Percentiles rank a stretch among this genome's conserved stretches.
Evolutionary conservation across 2,329 filamentous ascomycete species (phyloP).

Genomic region (Orbilia blumenaviensis): DNA sequence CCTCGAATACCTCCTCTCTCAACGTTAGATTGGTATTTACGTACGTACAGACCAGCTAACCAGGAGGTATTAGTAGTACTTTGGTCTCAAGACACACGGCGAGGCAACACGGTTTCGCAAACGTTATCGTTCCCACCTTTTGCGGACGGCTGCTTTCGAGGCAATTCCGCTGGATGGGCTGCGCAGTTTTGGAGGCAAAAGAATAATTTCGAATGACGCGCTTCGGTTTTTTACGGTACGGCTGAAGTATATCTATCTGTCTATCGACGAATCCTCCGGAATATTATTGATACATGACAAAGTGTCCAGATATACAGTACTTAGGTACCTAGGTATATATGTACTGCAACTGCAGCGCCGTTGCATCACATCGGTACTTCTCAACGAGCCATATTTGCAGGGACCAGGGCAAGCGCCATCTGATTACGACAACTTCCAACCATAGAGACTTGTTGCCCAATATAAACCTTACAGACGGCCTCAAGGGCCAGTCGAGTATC

Average conservation of each 20-base stretch:
- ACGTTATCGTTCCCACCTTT: conserved; percentile 19
- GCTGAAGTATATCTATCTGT: background rate
- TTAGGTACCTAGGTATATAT: too few relatives aligned
- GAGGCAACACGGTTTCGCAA: conserved; percentile 32
- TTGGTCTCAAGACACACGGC: too few relatives aligned
- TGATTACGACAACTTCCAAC: conserved; percentile 33
- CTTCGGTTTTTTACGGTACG: background rate
- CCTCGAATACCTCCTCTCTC: conserved; percentile 1
- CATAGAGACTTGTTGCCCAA: background rate
- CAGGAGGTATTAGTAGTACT: too few relatives aligned
- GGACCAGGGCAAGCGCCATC: conserved; percentile 6
- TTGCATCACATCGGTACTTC: too few relatives aligned
- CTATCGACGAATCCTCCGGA: background rate
- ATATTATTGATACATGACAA: conserved; percentile 33
- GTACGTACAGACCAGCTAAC: too few relatives aligned
- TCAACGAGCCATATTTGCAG: too few relatives aligned
- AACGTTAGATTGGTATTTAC: background rate
- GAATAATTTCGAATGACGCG: background rate
- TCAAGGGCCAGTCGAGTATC: too few relatives aligned
- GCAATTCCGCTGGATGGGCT: conserved; percentile 9
- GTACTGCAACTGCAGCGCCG: too few relatives aligned
- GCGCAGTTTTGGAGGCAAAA: conserved; percentile 2
- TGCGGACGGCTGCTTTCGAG: conserved; percentile 31
- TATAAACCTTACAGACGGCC: too few relatives aligned
- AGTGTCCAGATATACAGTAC: conserved; percentile 34